Conservation (phyloP, 768 basidiomycete genomes). For the Suillus lakei region DNA sequence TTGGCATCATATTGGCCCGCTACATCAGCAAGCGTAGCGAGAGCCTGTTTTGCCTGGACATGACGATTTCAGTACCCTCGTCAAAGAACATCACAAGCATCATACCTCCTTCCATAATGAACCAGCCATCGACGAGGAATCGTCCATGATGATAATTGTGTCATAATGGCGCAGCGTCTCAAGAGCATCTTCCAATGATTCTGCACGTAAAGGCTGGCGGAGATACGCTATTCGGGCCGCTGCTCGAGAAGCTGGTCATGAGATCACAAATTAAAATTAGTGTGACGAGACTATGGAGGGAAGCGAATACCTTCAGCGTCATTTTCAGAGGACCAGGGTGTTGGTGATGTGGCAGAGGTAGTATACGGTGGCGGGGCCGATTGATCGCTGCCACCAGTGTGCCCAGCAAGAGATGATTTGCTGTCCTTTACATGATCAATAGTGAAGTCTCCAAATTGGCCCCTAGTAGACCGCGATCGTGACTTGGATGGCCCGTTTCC, state of each 20-base stretch:
- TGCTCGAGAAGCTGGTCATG: conserved; percentile 19
- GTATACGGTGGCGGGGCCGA: conserved; percentile 31
- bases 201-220: conserved; percentile 28
- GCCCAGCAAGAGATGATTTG: background rate
- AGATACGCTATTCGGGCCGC: conserved; percentile 10
- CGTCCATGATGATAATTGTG: conserved; percentile 64
- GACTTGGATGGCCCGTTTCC: conserved; percentile 19
- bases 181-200: conserved; percentile 34
- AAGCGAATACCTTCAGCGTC: conserved; percentile 23
- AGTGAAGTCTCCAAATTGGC: conserved; percentile 13
- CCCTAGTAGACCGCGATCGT: conserved; percentile 2
- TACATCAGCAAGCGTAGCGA: conserved; percentile 51
- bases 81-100: background rate
- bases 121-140: conserved; percentile 61
- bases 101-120: conserved; percentile 55
- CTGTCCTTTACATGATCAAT: conserved; percentile 9
- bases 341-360: conserved; percentile 8
- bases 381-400: background rate
- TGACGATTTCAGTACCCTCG: background rate
- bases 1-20: conserved; percentile 57
- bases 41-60: conserved; percentile 47
- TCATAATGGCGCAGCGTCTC: conserved; percentile 52
- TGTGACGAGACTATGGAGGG: conserved; percentile 23
- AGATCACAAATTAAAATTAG: conserved; percentile 28
- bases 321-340: conserved; percentile 11